Percentiles rank a stretch among this genome's conserved stretches.
phyloP scores from a whole-genome alignment of 495 filamentous ascomycete genomes.

The Endocarpon pusillum region DNA sequence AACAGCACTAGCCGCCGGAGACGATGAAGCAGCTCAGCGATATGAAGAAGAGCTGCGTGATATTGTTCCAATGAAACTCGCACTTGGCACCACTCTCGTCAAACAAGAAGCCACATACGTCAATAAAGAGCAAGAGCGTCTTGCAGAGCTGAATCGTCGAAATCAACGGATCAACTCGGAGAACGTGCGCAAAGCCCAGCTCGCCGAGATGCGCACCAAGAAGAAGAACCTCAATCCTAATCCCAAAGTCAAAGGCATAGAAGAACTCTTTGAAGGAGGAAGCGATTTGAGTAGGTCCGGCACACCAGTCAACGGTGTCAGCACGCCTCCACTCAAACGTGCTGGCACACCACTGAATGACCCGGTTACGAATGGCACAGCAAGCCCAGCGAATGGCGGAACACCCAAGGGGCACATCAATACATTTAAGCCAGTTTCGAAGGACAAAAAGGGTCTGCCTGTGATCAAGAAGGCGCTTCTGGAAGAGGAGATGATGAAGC shows the following conservation, averaged over 20 bases:
- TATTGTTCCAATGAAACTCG: slow-evolving; percentile 49
- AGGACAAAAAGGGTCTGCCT: slow-evolving; percentile 42
- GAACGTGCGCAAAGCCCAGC: slow-evolving; percentile 66
- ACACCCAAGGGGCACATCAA: slow-evolving; percentile 20
- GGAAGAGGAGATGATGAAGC: slow-evolving; percentile 76
- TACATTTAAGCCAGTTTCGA: slow-evolving; percentile 27
- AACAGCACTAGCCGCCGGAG: slow-evolving; percentile 41
- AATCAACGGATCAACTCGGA: slow-evolving; percentile 69
- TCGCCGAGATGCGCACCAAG: slow-evolving; percentile 54
- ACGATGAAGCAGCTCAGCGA: slow-evolving; percentile 39
- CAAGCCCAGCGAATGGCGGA: slow-evolving; percentile 11
- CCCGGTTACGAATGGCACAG: slow-evolving; percentile 17
- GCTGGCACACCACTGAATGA: slow-evolving; percentile 29
- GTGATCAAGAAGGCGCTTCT: slow-evolving; percentile 54
- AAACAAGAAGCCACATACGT: slow-evolving; percentile 25
- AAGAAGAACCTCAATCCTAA: slow-evolving; percentile 41
- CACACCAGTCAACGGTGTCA: slow-evolving; percentile 30
- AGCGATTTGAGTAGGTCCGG: slow-evolving; percentile 40
- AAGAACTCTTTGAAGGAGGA: slow-evolving; percentile 19
- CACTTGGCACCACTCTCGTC: slow-evolving; percentile 42
- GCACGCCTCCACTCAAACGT: slow-evolving; percentile 21
- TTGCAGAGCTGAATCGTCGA: slow-evolving; percentile 56
- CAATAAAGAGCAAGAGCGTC: slow-evolving; percentile 49
- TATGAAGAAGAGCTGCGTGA: slow-evolving; percentile 51
- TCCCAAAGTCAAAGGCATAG: slow-evolving; percentile 14